phyloP scores from a whole-genome alignment of 2,329 filamentous ascomycete species.

The Neophaeococcomyces mojaviensis region DNA sequence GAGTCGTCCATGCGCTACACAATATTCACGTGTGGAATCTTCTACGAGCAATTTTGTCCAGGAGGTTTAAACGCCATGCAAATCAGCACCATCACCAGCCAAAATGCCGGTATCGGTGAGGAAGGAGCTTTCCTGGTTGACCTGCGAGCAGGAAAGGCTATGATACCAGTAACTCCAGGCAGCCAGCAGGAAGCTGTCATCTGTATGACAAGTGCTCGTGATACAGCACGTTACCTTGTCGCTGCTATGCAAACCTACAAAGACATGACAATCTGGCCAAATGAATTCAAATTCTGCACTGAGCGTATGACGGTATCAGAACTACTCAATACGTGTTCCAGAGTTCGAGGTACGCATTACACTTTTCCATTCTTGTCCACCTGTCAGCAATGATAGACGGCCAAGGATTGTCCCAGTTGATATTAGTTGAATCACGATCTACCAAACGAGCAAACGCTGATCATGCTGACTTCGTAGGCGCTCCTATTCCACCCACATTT shows the following conservation, averaged over 20 bases:
- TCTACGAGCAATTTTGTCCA: slow-evolving; percentile 68
- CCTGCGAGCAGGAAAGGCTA: slow-evolving; percentile 49
- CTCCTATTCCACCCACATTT: too few relatives aligned
- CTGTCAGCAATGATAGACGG: too few relatives aligned
- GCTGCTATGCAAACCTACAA: slow-evolving; percentile 46
- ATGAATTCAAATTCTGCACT: slow-evolving; percentile 62
- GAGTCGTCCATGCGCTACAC: slow-evolving; percentile 56
- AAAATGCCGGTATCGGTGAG: slow-evolving; percentile 36
- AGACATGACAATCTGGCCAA: slow-evolving; percentile 58
- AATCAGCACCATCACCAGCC: slow-evolving; percentile 40
- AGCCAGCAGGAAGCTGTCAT: slow-evolving; percentile 39
- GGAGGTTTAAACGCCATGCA: slow-evolving; percentile 54
- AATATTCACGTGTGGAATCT: slow-evolving; percentile 64
- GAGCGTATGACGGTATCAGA: slow-evolving; percentile 55
- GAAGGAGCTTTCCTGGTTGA: slow-evolving; percentile 63
- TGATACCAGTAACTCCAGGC: slow-evolving; percentile 47
- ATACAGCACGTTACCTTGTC: slow-evolving; percentile 64
- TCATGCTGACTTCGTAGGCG: too few relatives aligned
- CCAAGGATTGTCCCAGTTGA: slow-evolving; percentile 9
- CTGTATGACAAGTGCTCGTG: slow-evolving; percentile 61
- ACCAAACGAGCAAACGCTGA: too few relatives aligned
- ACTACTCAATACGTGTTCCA: slow-evolving; percentile 50
- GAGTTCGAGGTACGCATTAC: slow-evolving; percentile 33
- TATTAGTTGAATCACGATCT: too few relatives aligned
- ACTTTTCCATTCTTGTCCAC: slow-evolving; percentile 1